A percentile compares a stretch with the other conserved stretches of the same genome.
Conservation (phyloP, 179 eudicot species). For the Heliamphora pulchella region DNA sequence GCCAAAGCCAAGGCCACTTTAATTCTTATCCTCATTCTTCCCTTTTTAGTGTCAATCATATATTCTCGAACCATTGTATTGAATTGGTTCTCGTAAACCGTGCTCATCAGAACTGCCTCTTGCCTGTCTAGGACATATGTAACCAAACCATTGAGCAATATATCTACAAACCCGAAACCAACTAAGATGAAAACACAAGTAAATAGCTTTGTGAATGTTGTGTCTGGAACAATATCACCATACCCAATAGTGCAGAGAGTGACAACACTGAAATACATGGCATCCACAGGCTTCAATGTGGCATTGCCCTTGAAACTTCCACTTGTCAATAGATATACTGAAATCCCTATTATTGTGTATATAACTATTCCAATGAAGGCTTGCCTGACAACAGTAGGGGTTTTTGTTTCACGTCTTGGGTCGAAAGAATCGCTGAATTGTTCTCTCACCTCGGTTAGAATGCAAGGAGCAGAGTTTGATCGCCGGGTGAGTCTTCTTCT, state of each 20-base stretch:
- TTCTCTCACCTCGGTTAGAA: slow-evolving; percentile 32
- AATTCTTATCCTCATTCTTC: slow-evolving; percentile 56
- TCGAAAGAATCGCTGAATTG: slow-evolving; percentile 9
- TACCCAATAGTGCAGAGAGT: slow-evolving; percentile 62
- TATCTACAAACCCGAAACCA: slow-evolving; percentile 57
- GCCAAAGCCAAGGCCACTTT: slow-evolving; percentile 57
- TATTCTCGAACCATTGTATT: slow-evolving; percentile 34
- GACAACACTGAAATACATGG: slow-evolving; percentile 53
- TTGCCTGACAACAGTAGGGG: slow-evolving; percentile 33
- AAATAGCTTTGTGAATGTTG: slow-evolving; percentile 46
- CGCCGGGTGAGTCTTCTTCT: slow-evolving; percentile 20
- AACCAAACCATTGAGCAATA: slow-evolving; percentile 44
- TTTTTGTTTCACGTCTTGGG: slow-evolving; percentile 19
- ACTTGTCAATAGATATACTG: slow-evolving; percentile 28
- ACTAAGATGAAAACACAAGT: slow-evolving; percentile 52
- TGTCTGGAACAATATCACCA: slow-evolving; percentile 57
- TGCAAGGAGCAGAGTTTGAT: slow-evolving; percentile 52
- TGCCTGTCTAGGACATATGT: slow-evolving; percentile 49
- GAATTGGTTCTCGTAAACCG: slow-evolving; percentile 36
- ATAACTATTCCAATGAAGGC: slow-evolving; percentile 37
- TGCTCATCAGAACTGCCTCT: slow-evolving; percentile 43
- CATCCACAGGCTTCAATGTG: slow-evolving; percentile 44
- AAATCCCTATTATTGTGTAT: slow-evolving; percentile 28
- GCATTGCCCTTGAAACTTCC: slow-evolving; percentile 29
- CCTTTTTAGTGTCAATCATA: slow-evolving; percentile 40